Evolutionary conservation across 2,329 filamentous ascomycete species (phyloP).

Genomic region (Trichoderma polysporum): DNA sequence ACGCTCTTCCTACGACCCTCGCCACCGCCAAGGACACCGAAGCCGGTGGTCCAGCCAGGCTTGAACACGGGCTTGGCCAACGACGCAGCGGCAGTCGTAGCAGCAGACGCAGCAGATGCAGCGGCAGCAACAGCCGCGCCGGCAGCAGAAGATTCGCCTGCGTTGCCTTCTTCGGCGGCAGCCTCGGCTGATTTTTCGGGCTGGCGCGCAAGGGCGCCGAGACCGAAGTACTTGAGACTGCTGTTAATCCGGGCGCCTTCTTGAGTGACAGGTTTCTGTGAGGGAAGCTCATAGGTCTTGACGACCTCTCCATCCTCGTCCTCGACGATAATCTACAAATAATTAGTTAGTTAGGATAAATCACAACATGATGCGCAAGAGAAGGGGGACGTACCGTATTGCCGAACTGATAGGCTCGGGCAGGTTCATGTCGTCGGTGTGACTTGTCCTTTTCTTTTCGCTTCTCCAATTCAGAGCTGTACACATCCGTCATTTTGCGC

Average conservation of each 20-base stretch:
- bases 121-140: slow-evolving; percentile 23
- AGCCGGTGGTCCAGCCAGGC: slow-evolving; percentile 52
- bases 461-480: slow-evolving; percentile 60
- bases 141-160: slow-evolving; percentile 30
- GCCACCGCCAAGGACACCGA: slow-evolving; percentile 38
- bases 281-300: slow-evolving; percentile 75
- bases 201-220: slow-evolving; percentile 46
- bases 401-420: slow-evolving; percentile 82
- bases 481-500: slow-evolving; percentile 52
- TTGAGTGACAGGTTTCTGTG: slow-evolving; percentile 46
- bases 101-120: slow-evolving; percentile 21
- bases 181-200: slow-evolving; percentile 37
- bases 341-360: not conserved
- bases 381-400: slow-evolving; percentile 58
- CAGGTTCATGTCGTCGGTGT: slow-evolving; percentile 65
- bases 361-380: not conserved
- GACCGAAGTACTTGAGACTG: slow-evolving; percentile 55
- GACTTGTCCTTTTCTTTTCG: slow-evolving; percentile 62
- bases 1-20: slow-evolving; percentile 40
- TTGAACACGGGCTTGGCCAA: slow-evolving; percentile 42
- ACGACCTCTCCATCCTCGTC: slow-evolving; percentile 84
- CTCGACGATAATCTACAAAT: slow-evolving; percentile 72
- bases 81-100: not conserved
- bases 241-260: slow-evolving; percentile 43
- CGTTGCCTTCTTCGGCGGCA: slow-evolving; percentile 34